Base-by-base conservation (phyloP, 1,284 basidiomycete genomes). In the Ganoderma sinense region DNA sequence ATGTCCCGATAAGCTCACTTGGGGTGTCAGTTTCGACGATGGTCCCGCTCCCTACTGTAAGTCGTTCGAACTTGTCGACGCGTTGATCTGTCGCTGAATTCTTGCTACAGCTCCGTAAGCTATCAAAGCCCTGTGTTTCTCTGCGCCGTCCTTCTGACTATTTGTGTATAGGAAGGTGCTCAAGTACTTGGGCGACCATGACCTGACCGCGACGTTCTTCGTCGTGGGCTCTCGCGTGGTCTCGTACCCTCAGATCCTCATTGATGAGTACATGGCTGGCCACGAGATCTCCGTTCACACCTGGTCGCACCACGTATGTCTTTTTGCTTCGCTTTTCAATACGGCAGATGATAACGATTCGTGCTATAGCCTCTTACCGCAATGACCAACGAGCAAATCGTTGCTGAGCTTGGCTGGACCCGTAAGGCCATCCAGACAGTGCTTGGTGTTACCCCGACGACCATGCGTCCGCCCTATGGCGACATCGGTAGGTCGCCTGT, bases 361-460 rank as follows among this genome's bases (percentile, higher is more conserved):
- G 39, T 45, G n/a, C 14, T 10, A 20, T 18, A 91, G 92, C 87
- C 87, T 70, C 85, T 97, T 48, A 99, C 97, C 16, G 89, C 90
- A 45, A 85, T 97, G 70, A 91, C 94, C 61, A 99, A 91, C 78
- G 91, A 90, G 78, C 86, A 98, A 84, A 89, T 98, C 70, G 95
- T 98, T 26, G 96, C 96, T 31, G 97, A 98, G 82, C 87, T 99
- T 62, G 96, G 94, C 60, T 98, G 95, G 93, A 94, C 95, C 69
- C 93, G 92, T 74, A 90, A 95, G 82, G 89, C 92, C 65, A 97
- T 99, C 82, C 89, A 91, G 75, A 75, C 76, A 4, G 86, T 92
- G 33, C 83, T 94, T 70, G 94, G 95, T 75, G 92, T 96, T 33
- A 94, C 94, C 6, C 95, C 95, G 2, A 91, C 89, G 67, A 87